A percentile compares a stretch with the other conserved stretches of the same genome.
These are phyloP conservation scores for Crucibulum laeve DNA, from an alignment of 768 basidiomycete species.

Conservation along the genomic window DNA sequence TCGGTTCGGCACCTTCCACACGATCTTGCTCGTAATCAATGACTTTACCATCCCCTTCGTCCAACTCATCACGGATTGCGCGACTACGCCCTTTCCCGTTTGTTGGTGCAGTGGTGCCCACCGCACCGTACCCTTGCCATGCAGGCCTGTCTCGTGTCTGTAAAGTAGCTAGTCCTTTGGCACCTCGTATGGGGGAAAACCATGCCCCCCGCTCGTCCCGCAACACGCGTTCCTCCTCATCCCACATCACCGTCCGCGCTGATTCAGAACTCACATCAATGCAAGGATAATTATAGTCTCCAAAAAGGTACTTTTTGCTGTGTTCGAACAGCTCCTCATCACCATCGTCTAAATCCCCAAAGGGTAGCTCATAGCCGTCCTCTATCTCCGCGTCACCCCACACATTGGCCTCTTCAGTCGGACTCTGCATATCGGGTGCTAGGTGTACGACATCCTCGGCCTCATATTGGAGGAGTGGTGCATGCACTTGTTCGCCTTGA, in stretches of 20 bases:
- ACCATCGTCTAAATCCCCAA: conserved; percentile 60
- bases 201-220: conserved; percentile 71
- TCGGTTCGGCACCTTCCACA: conserved; percentile 21
- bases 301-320: conserved; percentile 78
- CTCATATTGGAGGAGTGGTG: conserved; percentile 68
- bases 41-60: conserved; percentile 19
- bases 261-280: conserved; percentile 83
- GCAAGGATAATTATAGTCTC: conserved; percentile 87
- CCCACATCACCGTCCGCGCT: conserved; percentile 64
- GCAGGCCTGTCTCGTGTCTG: conserved; percentile 32
- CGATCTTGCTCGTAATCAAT: conserved; percentile 48
- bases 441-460: conserved; percentile 62
- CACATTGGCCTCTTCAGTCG: conserved; percentile 34
- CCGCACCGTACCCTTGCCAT: conserved; percentile 58
- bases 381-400: conserved; percentile 28
- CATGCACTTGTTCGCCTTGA: conserved; percentile 56
- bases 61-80: conserved; percentile 10
- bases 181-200: conserved; percentile 56
- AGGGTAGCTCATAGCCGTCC: conserved; percentile 58
- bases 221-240: conserved; percentile 83
- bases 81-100: conserved; percentile 11
- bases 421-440: conserved; percentile 47
- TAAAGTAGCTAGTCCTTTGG: conserved; percentile 34
- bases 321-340: conserved; percentile 78
- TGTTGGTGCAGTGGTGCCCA: conserved; percentile 25